These are phyloP conservation scores for Eremothecium gossypii DNA, from an alignment of 1,139 yeast species.

Conservation along the genomic window DNA sequence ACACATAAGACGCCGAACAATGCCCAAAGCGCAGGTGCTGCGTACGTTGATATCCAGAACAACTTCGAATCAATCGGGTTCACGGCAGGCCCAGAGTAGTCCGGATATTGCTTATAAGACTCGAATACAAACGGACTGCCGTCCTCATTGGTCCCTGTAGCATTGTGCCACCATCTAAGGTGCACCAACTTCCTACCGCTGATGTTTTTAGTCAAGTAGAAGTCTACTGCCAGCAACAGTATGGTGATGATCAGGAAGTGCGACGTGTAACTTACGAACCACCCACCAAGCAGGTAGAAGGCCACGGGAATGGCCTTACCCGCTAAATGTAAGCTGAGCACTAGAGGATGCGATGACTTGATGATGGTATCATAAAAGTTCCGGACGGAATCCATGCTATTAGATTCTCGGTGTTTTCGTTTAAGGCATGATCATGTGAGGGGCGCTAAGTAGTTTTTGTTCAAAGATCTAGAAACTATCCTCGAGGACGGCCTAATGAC, in stretches of 20 bases:
- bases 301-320: conserved; percentile 29
- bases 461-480: too few relatives aligned
- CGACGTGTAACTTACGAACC: conserved; percentile 28
- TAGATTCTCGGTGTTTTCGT: too few relatives aligned
- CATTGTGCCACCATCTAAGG: conserved; percentile 88
- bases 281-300: conserved; percentile 26
- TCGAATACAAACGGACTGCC: conserved; percentile 24
- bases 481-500: too few relatives aligned
- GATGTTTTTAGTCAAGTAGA: conserved; percentile 89
- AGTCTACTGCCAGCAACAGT: conserved; percentile 66
- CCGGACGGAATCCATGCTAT: conserved; percentile 23
- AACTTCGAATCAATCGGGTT: conserved; percentile 87
- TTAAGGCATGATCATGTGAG: too few relatives aligned
- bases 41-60: conserved; percentile 75
- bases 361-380: conserved; percentile 28
- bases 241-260: conserved; percentile 70
- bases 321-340: conserved; percentile 23
- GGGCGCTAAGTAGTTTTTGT: too few relatives aligned
- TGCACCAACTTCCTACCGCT: conserved; percentile 87
- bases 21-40: conserved; percentile 68
- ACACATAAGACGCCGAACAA: conserved; percentile 67
- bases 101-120: conserved; percentile 26
- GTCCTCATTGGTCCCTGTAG: conserved; percentile 29
- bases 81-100: conserved; percentile 37
- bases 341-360: conserved; percentile 29